These are phyloP conservation scores for Fragaria ananassa DNA, from an alignment of 306 rosid genomes.

Conservation along the genomic window DNA sequence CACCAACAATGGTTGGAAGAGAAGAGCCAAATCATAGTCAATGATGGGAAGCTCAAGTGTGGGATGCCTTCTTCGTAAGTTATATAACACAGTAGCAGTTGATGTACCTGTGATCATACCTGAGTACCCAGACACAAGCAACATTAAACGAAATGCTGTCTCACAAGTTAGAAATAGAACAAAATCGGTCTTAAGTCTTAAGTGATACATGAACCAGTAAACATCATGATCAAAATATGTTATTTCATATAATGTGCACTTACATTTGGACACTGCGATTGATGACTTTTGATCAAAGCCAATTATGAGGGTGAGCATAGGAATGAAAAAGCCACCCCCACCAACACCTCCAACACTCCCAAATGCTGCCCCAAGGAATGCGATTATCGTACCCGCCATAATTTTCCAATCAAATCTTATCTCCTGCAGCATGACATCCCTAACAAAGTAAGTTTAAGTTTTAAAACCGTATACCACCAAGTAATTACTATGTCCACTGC, in stretches of 20 bases:
- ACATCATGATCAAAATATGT: neutral
- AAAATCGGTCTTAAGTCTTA: neutral
- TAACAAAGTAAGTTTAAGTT: no score
- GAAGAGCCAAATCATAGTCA: slow-evolving; percentile 69
- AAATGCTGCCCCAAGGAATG: slow-evolving; percentile 77
- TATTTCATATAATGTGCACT: neutral
- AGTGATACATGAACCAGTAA: neutral
- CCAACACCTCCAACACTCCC: slow-evolving; percentile 94
- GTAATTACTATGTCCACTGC: neutral
- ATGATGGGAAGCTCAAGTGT: slow-evolving; percentile 55
- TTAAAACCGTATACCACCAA: neutral
- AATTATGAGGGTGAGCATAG: slow-evolving; percentile 73
- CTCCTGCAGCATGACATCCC: slow-evolving; percentile 42
- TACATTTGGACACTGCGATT: slow-evolving; percentile 86
- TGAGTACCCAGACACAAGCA: slow-evolving; percentile 20
- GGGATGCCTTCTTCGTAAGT: slow-evolving; percentile 60
- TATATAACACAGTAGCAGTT: slow-evolving; percentile 52
- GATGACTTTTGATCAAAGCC: slow-evolving; percentile 83
- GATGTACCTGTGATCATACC: slow-evolving; percentile 84
- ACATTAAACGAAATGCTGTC: neutral
- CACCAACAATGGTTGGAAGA: slow-evolving; percentile 68
- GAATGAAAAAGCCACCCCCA: slow-evolving; percentile 87
- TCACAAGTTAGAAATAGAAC: neutral
- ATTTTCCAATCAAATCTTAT: slow-evolving; percentile 68
- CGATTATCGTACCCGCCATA: slow-evolving; percentile 47